These are phyloP conservation scores for Stramenopiles sp. DNA, from an alignment of 352 stramenopile species.

Conservation along the genomic window DNA sequence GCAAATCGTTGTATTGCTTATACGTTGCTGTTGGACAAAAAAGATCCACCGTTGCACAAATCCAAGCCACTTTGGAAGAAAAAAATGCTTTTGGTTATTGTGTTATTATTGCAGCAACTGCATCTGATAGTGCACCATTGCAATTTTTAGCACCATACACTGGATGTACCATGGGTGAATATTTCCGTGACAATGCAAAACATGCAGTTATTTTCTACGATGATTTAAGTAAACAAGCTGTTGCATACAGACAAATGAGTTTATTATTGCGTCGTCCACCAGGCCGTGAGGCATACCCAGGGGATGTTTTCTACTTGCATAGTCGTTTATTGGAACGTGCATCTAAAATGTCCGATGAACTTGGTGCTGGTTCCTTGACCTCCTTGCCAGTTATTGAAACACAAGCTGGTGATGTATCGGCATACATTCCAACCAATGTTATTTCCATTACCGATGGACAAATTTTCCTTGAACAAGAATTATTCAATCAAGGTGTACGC, in stretches of 20 bases:
- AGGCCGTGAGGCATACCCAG: slow-evolving; percentile 67
- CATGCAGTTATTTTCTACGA: slow-evolving; percentile 78
- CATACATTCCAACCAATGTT: slow-evolving; percentile 75
- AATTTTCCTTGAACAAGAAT: slow-evolving; percentile 71
- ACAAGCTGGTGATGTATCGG: slow-evolving; percentile 68
- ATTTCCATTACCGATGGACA: slow-evolving; percentile 79
- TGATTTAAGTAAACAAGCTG: slow-evolving; percentile 68
- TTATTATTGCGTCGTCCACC: slow-evolving; percentile 67
- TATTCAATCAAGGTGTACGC: slow-evolving; percentile 72
- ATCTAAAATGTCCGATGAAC: slow-evolving; percentile 56
- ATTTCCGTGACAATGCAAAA: slow-evolving; percentile 68
- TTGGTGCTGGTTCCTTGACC: slow-evolving; percentile 58
- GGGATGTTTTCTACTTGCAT: slow-evolving; percentile 78
- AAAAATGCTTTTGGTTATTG: no score
- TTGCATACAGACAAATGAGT: slow-evolving; percentile 68
- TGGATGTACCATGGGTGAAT: slow-evolving; percentile 63
- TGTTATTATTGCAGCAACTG: no score
- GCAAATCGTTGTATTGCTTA: no score
- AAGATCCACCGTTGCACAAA: slow-evolving; percentile 65
- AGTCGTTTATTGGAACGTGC: slow-evolving; percentile 66
- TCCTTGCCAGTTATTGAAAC: slow-evolving; percentile 73
- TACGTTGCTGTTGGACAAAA: slow-evolving; percentile 77
- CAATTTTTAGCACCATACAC: slow-evolving; percentile 75
- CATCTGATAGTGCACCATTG: slow-evolving; percentile 56
- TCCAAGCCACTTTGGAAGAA: no score